Conservation (phyloP, 257 asterid species). For the Galeopsis tetrahit region DNA sequence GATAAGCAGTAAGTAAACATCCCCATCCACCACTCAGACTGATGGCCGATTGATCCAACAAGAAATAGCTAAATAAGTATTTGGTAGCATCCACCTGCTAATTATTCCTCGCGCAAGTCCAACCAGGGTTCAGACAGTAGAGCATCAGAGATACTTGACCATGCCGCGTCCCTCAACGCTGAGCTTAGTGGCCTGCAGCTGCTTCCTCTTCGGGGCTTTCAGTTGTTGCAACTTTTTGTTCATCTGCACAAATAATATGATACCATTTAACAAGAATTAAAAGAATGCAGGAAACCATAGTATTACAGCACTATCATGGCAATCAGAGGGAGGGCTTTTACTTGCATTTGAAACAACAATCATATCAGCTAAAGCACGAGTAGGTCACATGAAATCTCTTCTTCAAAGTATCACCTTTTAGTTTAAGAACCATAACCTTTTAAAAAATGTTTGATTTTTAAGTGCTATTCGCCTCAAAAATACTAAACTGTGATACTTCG, state of each 20-base stretch:
- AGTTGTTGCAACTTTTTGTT: conserved; percentile 91
- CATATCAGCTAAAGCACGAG: not conserved
- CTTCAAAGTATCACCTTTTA: no score
- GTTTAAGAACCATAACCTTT: no score
- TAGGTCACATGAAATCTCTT: no score
- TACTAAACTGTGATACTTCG: no score
- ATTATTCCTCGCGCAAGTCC: not conserved
- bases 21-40: no score
- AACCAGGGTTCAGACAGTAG: not conserved
- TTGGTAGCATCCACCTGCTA: not conserved
- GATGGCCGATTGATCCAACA: no score
- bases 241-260: conserved; percentile 57
- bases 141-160: conserved; percentile 68
- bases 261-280: not conserved
- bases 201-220: conserved; percentile 83
- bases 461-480: no score
- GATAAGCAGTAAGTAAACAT: no score
- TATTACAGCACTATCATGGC: conserved; percentile 1
- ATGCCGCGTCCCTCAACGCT: conserved; percentile 97
- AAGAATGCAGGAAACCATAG: not conserved
- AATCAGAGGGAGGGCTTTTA: not conserved
- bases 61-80: no score
- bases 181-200: conserved; percentile 89
- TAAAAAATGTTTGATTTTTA: no score
- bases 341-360: not conserved